Evolutionary conservation across 177 flowering plant species (phyloP), one percentile per base, ranked within the genome.

Genomic region (Vitis hybrid): DNA sequence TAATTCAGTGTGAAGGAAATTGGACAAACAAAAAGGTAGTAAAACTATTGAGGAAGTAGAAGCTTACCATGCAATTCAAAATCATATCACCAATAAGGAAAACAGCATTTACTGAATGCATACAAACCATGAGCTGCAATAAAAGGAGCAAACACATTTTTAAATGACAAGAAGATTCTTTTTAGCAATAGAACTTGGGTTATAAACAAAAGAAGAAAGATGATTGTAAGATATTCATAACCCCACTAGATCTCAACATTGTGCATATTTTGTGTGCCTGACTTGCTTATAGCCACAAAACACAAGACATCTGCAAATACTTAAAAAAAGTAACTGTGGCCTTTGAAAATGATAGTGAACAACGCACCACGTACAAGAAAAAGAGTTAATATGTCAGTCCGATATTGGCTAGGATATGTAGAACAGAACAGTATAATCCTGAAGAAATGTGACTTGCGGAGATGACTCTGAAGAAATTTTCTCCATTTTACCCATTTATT

Each of bases 71-170:
- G 78, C 73, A 11, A 71, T 86, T 86, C 71, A 86, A 67, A 49
- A 66, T 19, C 10, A 79, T 66, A 44, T 86, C 89, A 51, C 85
- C 85, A 59, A 86, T 73, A 44, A 86, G 80, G 69, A 79, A 74
- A 51, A 83, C 66, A 31, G 71, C 80, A 77, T 86, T 86, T 62
- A 83, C 12, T 3, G 85, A 82, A 63, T 86, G 89, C 83, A 86
- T 73, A 33, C 74, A 4, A 11, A 77, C 73, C 52, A 58, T 64
- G 14, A 82, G 44, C 87, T 86, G 85, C 71, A 73, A 63, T 65
- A 17, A 65, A 61, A 24, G n/a, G 59, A 17, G 19, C 11, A 65
- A 62, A 4, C 19, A 51, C 3, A 44, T 47, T 20, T 0, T 44
- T 14, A 66, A 66, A 68, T 6, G n/a, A 20, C 20, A 65, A 13